Base-by-base conservation (phyloP, 2,329 filamentous ascomycete species). In the Fusarium tricinctum region DNA sequence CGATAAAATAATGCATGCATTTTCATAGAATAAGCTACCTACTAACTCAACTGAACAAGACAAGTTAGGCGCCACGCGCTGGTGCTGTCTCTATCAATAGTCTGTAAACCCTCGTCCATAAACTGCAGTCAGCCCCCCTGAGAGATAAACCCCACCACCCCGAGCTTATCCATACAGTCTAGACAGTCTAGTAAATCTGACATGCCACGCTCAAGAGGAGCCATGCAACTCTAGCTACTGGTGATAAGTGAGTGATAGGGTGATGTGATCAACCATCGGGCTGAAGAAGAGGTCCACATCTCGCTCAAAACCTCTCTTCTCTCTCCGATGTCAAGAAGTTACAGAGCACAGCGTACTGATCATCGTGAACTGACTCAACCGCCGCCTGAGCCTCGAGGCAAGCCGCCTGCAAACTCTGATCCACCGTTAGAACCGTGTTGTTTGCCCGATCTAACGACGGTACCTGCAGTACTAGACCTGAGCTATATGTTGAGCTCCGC, bases 381-480 rank as follows among this genome's bases (percentile, higher is more conserved):
- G 17, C 46, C 61, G 44, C 54, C 55, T 61, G 60, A 23, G 23
- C 23, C 23, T 23, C 23, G 7, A 23, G 23, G 23, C 23, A 23
- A 23, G 23, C 23, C 62, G 44, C 54, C 55, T 61, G 60, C 48
- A 44, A 47, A n/a, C 52, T 58, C 23, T 35, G 44, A 51, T 44
- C 38, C 62, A 66, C 62, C 61, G 61, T 60, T 65, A 45, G 45
- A 54, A 55, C 49, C 49, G 23, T 22, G 45, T 42, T 49, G 45
- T 45, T 46, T n/a, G 33, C 44, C 64, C 58, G 63, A 67, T 56
- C 58, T 66, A 59, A 51, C 30, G 47, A 55, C 39, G 19, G 33
- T 52, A 56, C 45, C 40, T 48, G n/a, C 49, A 62, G 28, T 30
- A 30, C 28, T 30, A 30, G 28, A 12, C 28, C 28, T 10, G 28